Conservation (phyloP, 805 yeast genomes). For the Starmerella sirachaensis region DNA sequence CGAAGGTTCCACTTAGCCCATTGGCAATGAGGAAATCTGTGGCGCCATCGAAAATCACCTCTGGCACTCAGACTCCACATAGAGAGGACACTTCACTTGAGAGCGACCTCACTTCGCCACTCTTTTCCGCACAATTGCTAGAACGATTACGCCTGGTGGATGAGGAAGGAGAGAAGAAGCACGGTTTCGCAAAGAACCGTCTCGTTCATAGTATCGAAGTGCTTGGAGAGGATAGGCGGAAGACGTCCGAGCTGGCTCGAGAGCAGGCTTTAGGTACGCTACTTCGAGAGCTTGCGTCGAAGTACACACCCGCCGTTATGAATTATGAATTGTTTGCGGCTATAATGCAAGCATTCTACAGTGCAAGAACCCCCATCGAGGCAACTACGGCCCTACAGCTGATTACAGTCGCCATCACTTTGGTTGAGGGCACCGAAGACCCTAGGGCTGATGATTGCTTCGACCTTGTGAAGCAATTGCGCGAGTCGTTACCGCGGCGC, state of each 20-base stretch:
- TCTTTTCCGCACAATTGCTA: conserved; percentile 19
- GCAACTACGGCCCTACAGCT: conserved; percentile 25
- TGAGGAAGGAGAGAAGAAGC: background rate
- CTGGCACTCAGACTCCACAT: conserved; percentile 16
- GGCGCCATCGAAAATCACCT: conserved; percentile 12
- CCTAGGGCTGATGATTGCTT: conserved; percentile 16
- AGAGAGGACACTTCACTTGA: conserved; percentile 7
- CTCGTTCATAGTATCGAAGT: conserved; percentile 23
- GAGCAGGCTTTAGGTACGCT: conserved; percentile 27
- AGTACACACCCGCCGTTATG: conserved; percentile 26
- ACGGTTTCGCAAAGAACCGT: conserved; percentile 11
- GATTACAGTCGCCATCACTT: conserved; percentile 21
- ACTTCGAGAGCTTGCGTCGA: conserved; percentile 23
- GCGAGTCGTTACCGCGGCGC: conserved; percentile 14
- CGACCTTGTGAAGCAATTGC: conserved; percentile 15
- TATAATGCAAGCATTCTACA: conserved; percentile 21
- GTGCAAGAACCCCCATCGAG: conserved; percentile 26
- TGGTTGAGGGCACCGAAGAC: conserved; percentile 22
- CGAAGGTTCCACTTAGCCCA: no score
- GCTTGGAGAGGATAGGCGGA: conserved; percentile 25
- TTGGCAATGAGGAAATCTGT: conserved; percentile 6
- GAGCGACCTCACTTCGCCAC: conserved; percentile 17
- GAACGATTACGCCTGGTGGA: conserved; percentile 19
- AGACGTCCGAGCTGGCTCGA: conserved; percentile 25
- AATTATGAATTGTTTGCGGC: conserved; percentile 16